Base-by-base conservation (phyloP, 768 basidiomycete species). In the Cystofilobasidium capitatum region DNA sequence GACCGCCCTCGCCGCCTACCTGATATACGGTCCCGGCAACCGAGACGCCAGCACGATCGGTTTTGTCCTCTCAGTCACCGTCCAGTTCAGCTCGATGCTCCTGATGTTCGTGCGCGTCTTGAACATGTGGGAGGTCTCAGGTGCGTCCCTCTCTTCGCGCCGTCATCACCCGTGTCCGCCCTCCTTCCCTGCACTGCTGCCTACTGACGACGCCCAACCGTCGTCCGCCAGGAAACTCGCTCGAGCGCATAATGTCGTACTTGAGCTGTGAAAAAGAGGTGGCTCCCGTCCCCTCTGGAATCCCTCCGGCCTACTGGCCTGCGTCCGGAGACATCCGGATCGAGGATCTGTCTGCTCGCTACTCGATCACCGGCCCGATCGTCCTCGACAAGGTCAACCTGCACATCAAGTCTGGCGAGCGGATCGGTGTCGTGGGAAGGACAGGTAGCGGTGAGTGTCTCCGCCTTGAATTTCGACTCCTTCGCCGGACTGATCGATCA, bases 251-350 rank as follows among this genome's bases (percentile, higher is more conserved):
- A 47, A 77, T 81, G 55, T 81, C 81, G 57, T 85, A 84, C 71
- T 73, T 85, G 39, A 74, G 77, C 20, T 82, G 83, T 44, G 83
- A 84, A 62, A 82, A 83, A 67, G 85, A 86, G 72, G 79, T 79
- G 0, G 76, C 78, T 60, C 69, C 80, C 0, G 77, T 77, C 0
- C 69, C 75, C 33, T 68, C 76, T 7, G 80, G 81, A 1, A 72
- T 79, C n/a, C 85, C 85, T 3, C 84, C 85, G 6, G 84, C 85
- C 0, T 82, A 84, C 65, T 86, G 85, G 85, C 85, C 85, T 6
- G 78, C 84, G 0, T 82, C 81, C 33, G 85, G 85, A 0, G 76
- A 79, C 16, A 76, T 85, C 26, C 71, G 75, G 5, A 81, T 83
- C 1, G 81, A 85, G 66, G 78, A 81, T 35, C 75, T 85, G 7